Evolutionary conservation across 768 basidiomycete species (phyloP).

Genomic region (Artomyces pyxidatus): DNA sequence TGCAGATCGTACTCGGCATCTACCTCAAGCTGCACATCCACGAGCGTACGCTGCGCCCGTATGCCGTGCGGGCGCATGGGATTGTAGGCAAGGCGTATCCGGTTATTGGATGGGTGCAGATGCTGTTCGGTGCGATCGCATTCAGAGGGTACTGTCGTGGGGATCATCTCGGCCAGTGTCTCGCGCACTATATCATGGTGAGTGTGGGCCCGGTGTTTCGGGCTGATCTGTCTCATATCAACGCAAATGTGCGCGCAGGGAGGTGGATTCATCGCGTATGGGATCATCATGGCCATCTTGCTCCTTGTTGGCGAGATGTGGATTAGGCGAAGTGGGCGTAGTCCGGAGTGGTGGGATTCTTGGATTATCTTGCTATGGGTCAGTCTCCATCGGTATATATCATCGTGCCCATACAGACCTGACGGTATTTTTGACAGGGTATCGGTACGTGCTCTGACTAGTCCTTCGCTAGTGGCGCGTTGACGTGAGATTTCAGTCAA

Average conservation of each 20-base stretch:
- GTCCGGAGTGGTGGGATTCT: conserved; percentile 85
- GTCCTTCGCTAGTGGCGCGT: neutral
- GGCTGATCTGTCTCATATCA: neutral
- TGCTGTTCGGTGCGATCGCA: conserved; percentile 76
- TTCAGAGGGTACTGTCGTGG: conserved; percentile 74
- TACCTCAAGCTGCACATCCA: conserved; percentile 92
- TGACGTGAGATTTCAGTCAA: conserved; percentile 46
- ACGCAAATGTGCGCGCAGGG: conserved; percentile 36
- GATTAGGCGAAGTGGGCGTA: conserved; percentile 60
- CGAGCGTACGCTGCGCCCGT: conserved; percentile 65
- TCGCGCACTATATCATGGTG: conserved; percentile 81
- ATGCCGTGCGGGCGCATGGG: conserved; percentile 62
- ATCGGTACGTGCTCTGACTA: conserved; percentile 10
- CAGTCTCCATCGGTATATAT: conserved; percentile 17
- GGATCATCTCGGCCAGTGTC: conserved; percentile 75
- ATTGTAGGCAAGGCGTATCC: conserved; percentile 81
- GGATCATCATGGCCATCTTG: conserved; percentile 69
- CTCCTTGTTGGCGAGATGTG: conserved; percentile 72
- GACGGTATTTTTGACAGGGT: conserved; percentile 11
- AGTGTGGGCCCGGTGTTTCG: conserved; percentile 7
- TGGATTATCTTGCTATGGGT: conserved; percentile 55
- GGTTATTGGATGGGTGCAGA: conserved; percentile 81
- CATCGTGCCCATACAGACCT: neutral
- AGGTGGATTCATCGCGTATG: conserved; percentile 86
- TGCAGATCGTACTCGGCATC: conserved; percentile 67